phyloP scores from a whole-genome alignment of 2,329 filamentous ascomycete genomes.

The Penicillium vulpinum region DNA sequence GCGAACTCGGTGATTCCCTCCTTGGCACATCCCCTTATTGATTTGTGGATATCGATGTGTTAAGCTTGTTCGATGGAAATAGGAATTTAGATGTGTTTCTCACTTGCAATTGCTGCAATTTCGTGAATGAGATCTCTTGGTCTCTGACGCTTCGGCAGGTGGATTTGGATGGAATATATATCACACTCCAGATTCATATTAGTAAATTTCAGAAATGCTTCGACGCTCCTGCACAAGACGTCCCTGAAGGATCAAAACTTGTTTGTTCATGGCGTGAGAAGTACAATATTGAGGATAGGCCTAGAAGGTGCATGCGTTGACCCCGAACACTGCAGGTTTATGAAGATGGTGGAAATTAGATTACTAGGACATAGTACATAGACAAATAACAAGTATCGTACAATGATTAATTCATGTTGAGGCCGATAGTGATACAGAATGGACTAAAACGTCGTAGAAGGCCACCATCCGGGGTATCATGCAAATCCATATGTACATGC shows the following conservation, averaged over 20 bases:
- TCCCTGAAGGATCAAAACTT: neutral
- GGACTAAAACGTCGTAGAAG: neutral
- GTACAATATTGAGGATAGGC: neutral
- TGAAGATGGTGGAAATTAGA: neutral
- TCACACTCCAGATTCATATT: neutral
- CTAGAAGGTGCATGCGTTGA: neutral
- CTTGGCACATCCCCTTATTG: neutral
- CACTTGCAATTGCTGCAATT: neutral
- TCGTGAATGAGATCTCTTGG: neutral
- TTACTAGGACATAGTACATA: neutral
- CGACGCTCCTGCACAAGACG: too few relatives aligned
- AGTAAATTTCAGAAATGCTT: neutral
- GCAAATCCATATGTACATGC: neutral
- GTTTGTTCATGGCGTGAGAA: neutral
- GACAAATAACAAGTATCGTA: neutral
- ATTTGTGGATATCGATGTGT: neutral
- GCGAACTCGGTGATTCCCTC: neutral
- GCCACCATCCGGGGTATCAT: conserved; percentile 2
- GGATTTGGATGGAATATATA: neutral
- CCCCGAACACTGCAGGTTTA: neutral
- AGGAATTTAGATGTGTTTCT: neutral
- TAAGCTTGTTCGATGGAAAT: neutral
- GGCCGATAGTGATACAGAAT: neutral
- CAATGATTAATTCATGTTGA: neutral
- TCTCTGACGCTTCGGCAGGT: neutral